phyloP scores from a whole-genome alignment of 257 asterid genomes.

The Cruciata laevipes region DNA sequence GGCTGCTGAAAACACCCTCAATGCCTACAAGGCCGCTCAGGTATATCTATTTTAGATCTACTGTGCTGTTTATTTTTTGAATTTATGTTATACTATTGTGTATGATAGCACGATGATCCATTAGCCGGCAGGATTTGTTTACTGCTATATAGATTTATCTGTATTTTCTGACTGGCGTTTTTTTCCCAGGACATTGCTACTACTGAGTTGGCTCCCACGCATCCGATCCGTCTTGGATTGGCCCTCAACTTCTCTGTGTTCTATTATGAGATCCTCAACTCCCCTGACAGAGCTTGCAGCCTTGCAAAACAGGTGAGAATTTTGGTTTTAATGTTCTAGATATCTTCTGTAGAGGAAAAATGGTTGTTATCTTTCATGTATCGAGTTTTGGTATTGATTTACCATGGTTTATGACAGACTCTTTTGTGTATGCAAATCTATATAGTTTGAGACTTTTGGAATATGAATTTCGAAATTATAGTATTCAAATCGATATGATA shows the following conservation, averaged over 20 bases:
- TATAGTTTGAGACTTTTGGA: not conserved
- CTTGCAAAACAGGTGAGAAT: conserved; percentile 29
- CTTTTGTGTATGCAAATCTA: not conserved
- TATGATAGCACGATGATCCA: not conserved
- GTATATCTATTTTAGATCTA: conserved; percentile 1
- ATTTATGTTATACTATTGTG: not conserved
- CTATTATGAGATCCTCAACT: conserved; percentile 29
- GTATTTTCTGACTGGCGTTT: not conserved
- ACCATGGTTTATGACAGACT: not conserved
- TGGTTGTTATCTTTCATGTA: not conserved
- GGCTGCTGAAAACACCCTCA: conserved; percentile 33
- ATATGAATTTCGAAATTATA: not conserved
- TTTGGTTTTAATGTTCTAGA: not conserved
- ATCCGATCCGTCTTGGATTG: conserved; percentile 34
- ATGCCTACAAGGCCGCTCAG: conserved; percentile 35
- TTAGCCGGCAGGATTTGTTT: not conserved
- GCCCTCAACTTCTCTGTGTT: conserved; percentile 38
- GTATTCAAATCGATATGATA: too few relatives aligned
- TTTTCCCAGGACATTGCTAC: conserved; percentile 24
- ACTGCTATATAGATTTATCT: not conserved
- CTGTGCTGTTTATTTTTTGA: too few relatives aligned
- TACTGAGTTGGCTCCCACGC: conserved; percentile 30
- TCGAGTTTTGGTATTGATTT: not conserved
- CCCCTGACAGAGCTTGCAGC: conserved; percentile 30
- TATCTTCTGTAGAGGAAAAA: not conserved